Conservation (phyloP, 257 asterid genomes). For the Nicotiana attenuata region DNA sequence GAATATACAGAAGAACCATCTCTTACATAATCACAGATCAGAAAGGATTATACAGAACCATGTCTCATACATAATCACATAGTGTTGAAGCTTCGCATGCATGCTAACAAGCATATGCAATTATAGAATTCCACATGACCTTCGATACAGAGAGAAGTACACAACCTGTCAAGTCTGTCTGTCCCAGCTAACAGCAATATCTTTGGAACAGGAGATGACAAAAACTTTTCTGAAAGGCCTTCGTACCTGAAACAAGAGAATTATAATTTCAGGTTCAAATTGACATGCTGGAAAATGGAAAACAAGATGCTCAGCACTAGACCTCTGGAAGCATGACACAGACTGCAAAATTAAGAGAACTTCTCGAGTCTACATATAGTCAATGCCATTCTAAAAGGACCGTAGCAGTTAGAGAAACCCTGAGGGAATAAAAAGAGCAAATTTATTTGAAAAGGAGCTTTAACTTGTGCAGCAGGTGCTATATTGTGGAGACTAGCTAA, state of each 20-base stretch:
- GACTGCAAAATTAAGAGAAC: not conserved
- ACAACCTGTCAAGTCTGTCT: slow-evolving; percentile 92
- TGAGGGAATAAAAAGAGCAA: not conserved
- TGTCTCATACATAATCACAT: not conserved
- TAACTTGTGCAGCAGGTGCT: not conserved
- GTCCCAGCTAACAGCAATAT: slow-evolving; percentile 97
- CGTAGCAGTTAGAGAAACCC: not conserved
- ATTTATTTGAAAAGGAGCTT: not conserved
- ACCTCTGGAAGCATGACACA: not conserved
- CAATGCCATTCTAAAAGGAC: not conserved
- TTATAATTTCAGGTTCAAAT: not conserved
- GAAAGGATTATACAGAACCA: not conserved
- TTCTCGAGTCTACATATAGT: not conserved
- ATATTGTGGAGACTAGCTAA: not conserved
- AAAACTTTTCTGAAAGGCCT: slow-evolving; percentile 89
- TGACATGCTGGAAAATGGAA: not conserved
- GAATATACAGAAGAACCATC: not conserved
- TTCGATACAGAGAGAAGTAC: slow-evolving; percentile 1
- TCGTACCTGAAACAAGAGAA: slow-evolving; percentile 70
- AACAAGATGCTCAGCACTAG: not conserved
- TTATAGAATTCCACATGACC: not conserved
- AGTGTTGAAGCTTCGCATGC: not conserved
- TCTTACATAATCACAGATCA: not conserved
- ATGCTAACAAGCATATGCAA: not conserved
- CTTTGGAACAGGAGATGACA: slow-evolving; percentile 81